Percentiles rank a stretch among this genome's conserved stretches.
Evolutionary conservation across 331 rosid genomes (phyloP).

Genomic region (Cucumis variabilis): DNA sequence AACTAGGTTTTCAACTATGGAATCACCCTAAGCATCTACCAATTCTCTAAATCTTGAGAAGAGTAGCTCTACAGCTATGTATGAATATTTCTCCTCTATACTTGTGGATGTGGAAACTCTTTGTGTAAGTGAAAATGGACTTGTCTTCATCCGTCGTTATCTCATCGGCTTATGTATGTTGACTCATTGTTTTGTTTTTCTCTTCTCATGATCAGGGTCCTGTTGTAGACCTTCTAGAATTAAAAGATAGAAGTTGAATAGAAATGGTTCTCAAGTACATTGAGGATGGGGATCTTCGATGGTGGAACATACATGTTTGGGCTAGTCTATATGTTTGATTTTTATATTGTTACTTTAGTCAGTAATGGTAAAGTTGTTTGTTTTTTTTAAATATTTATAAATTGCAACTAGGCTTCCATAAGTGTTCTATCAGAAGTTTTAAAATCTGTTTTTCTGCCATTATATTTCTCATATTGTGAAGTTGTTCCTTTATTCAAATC

Average conservation of each 20-base stretch:
- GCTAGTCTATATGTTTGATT: conserved; percentile 12
- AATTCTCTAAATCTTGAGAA: conserved; percentile 61
- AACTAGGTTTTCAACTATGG: no score
- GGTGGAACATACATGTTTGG: conserved; percentile 70
- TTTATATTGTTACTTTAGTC: not conserved
- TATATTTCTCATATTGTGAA: not conserved
- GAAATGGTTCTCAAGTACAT: conserved; percentile 71
- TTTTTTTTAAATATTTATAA: no score
- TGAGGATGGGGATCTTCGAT: conserved; percentile 75
- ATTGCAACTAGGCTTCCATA: no score
- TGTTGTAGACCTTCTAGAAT: conserved; percentile 54
- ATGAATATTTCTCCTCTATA: conserved; percentile 72
- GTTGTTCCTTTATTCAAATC: not conserved
- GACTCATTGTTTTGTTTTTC: conserved; percentile 15
- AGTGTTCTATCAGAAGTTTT: not conserved
- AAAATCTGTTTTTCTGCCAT: not conserved
- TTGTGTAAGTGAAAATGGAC: conserved; percentile 54
- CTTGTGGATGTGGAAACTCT: conserved; percentile 35
- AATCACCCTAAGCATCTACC: conserved; percentile 50
- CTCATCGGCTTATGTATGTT: conserved; percentile 15
- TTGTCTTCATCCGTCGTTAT: conserved; percentile 17
- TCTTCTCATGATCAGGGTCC: conserved; percentile 42
- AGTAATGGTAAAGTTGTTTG: not conserved
- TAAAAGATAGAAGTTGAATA: conserved; percentile 51
- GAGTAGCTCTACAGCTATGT: conserved; percentile 80